These are phyloP conservation scores for Forsythia suspensa DNA, from an alignment of 257 asterid species.

Conservation along the genomic window DNA sequence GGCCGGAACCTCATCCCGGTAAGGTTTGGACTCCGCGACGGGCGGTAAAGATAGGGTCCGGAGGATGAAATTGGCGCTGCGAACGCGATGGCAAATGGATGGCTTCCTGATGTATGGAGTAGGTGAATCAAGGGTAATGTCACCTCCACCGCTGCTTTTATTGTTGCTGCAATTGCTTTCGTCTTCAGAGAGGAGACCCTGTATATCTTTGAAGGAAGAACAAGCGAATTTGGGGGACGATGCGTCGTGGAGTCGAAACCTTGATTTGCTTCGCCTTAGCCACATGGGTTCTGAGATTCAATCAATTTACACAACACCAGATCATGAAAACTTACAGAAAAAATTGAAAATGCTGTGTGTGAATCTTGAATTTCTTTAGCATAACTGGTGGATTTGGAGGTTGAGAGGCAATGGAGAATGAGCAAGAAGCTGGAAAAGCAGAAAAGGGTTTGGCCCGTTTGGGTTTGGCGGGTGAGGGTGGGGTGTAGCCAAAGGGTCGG, in stretches of 20 bases:
- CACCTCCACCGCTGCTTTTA: conserved; percentile 1
- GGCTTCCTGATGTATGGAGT: conserved; percentile 19
- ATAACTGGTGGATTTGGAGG: conserved; percentile 17
- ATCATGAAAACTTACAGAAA: conserved; percentile 1
- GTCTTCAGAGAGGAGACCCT: conserved; percentile 53
- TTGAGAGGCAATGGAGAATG: conserved; percentile 9
- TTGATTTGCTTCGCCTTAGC: conserved; percentile 69
- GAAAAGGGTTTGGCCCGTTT: conserved; percentile 26
- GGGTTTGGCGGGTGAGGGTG: conserved; percentile 41
- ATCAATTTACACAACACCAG: conserved; percentile 16
- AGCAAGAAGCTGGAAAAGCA: conserved; percentile 38
- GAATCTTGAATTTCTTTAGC: background rate
- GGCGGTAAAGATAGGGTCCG: conserved; percentile 50
- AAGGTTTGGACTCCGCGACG: conserved; percentile 11
- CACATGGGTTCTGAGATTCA: conserved; percentile 62
- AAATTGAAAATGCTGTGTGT: background rate
- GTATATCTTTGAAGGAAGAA: conserved; percentile 84
- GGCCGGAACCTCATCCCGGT: background rate
- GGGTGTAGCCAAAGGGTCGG: conserved; percentile 27
- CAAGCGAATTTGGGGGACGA: conserved; percentile 56
- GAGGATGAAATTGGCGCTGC: conserved; percentile 52
- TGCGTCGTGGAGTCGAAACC: conserved; percentile 39
- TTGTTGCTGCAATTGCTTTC: background rate
- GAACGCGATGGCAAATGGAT: conserved; percentile 75
- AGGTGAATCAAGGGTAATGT: conserved; percentile 25